These are phyloP conservation scores for Fusarium aywerte DNA, from an alignment of 2,329 filamentous ascomycete genomes.

Conservation along the genomic window DNA sequence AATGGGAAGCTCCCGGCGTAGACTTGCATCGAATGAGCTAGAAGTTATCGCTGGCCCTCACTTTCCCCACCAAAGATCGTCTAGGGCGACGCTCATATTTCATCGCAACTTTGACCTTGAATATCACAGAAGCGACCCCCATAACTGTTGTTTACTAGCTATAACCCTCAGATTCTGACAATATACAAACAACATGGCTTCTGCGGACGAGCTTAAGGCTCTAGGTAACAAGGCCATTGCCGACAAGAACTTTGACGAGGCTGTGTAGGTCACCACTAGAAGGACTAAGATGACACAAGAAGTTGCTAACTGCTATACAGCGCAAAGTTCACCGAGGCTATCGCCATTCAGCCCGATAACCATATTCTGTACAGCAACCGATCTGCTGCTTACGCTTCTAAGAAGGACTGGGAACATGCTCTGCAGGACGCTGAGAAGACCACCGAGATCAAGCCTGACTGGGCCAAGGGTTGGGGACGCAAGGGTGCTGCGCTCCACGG, in stretches of 20 bases:
- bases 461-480: slow-evolving; percentile 95
- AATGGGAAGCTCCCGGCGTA: slow-evolving; percentile 46
- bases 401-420: slow-evolving; percentile 86
- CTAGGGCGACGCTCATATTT: slow-evolving; percentile 40
- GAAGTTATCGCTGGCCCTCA: slow-evolving; percentile 51
- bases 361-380: slow-evolving; percentile 99
- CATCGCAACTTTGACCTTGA: slow-evolving; percentile 36
- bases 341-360: slow-evolving; percentile 86
- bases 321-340: slow-evolving; percentile 94
- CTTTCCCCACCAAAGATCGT: slow-evolving; percentile 48
- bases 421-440: slow-evolving; percentile 93
- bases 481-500: slow-evolving; percentile 94
- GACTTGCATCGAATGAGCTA: slow-evolving; percentile 57
- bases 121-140: slow-evolving; percentile 24
- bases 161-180: slow-evolving; percentile 21
- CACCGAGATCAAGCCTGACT: slow-evolving; percentile 94
- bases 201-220: slow-evolving; percentile 87
- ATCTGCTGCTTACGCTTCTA: slow-evolving; percentile 86
- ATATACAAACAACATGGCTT: slow-evolving; percentile 58
- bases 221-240: slow-evolving; percentile 99
- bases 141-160: slow-evolving; percentile 16
- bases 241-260: slow-evolving; percentile 95
- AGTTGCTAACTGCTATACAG: slow-evolving; percentile 58
- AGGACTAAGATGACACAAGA: not conserved
- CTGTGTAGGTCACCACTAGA: slow-evolving; percentile 74